Conservation (phyloP, 2,329 filamentous ascomycete genomes). For the Neocatenulostroma microsporum region DNA sequence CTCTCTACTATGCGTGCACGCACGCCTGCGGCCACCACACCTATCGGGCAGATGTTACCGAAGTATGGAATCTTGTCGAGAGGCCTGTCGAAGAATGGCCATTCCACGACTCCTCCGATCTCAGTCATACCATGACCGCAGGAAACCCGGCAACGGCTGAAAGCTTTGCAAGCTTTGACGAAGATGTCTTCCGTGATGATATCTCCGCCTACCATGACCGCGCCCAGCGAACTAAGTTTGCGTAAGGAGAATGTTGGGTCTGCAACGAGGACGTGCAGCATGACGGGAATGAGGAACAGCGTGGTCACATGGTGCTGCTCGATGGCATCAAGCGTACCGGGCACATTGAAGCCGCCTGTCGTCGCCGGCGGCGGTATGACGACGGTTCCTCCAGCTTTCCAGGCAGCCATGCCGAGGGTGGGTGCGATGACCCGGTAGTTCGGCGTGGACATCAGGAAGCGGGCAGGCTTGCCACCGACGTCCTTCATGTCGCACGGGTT, state of each 20-base stretch:
- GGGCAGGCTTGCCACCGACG: not conserved
- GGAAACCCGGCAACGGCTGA: constrained; percentile 9
- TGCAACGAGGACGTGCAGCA: constrained; percentile 10
- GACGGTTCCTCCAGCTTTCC: constrained; percentile 12
- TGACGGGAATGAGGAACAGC: constrained; percentile 12
- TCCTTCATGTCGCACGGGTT: constrained; percentile 1
- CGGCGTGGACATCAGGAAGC: not conserved
- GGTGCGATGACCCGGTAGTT: constrained; percentile 17
- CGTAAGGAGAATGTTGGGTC: constrained; percentile 6
- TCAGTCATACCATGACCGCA: constrained; percentile 16
- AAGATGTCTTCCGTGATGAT: constrained; percentile 12
- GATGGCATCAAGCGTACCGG: constrained; percentile 10
- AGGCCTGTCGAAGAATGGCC: constrained; percentile 10
- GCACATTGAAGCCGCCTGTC: constrained; percentile 1
- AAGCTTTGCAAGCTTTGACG: constrained; percentile 5
- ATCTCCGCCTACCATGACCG: constrained; percentile 11
- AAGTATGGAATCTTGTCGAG: constrained; percentile 11
- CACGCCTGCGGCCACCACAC: constrained; percentile 9
- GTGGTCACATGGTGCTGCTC: constrained; percentile 11
- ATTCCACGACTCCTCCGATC: constrained; percentile 12
- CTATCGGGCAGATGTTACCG: constrained; percentile 11
- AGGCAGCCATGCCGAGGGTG: constrained; percentile 7
- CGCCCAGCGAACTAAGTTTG: constrained; percentile 6
- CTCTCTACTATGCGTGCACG: constrained; percentile 11
- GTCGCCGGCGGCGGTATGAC: constrained; percentile 12